These are phyloP conservation scores for Lentithecium fluviatile DNA, from an alignment of 495 filamentous ascomycete genomes.

Conservation along the genomic window DNA sequence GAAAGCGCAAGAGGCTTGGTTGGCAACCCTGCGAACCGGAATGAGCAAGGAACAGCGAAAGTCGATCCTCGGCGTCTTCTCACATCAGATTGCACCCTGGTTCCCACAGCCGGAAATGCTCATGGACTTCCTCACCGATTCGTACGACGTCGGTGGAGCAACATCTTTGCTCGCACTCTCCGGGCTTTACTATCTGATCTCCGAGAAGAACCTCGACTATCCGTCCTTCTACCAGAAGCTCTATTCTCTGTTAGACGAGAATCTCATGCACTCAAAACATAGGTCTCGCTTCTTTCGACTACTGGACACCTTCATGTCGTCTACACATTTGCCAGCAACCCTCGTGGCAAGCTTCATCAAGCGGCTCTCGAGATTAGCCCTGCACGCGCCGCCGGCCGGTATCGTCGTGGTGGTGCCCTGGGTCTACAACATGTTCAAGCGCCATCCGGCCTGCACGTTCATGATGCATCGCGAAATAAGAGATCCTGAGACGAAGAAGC, in stretches of 20 bases:
- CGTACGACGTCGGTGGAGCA: slow-evolving; percentile 80
- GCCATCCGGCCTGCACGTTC: slow-evolving; percentile 85
- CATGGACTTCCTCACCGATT: slow-evolving; percentile 97
- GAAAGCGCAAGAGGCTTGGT: slow-evolving; percentile 77
- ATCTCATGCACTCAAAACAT: slow-evolving; percentile 88
- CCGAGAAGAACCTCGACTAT: slow-evolving; percentile 91
- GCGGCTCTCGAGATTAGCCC: slow-evolving; percentile 72
- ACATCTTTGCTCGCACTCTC: slow-evolving; percentile 85
- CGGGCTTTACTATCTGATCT: slow-evolving; percentile 92
- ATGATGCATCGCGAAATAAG: slow-evolving; percentile 83
- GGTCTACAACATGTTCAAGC: slow-evolving; percentile 92
- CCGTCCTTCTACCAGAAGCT: slow-evolving; percentile 91
- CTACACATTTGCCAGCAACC: slow-evolving; percentile 85
- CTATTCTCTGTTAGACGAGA: slow-evolving; percentile 82
- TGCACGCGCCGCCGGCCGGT: slow-evolving; percentile 81
- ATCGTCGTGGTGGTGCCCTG: slow-evolving; percentile 87
- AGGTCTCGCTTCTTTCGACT: slow-evolving; percentile 90
- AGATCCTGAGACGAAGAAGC: slow-evolving; percentile 54
- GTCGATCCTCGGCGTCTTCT: slow-evolving; percentile 68
- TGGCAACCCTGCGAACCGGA: slow-evolving; percentile 67
- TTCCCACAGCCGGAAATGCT: slow-evolving; percentile 80
- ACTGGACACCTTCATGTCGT: slow-evolving; percentile 87
- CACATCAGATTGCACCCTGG: slow-evolving; percentile 77
- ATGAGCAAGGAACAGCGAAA: slow-evolving; percentile 75
- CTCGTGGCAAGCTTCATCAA: slow-evolving; percentile 97